phyloP scores from a whole-genome alignment of 768 basidiomycete species.

The Leccinum obscurum region DNA sequence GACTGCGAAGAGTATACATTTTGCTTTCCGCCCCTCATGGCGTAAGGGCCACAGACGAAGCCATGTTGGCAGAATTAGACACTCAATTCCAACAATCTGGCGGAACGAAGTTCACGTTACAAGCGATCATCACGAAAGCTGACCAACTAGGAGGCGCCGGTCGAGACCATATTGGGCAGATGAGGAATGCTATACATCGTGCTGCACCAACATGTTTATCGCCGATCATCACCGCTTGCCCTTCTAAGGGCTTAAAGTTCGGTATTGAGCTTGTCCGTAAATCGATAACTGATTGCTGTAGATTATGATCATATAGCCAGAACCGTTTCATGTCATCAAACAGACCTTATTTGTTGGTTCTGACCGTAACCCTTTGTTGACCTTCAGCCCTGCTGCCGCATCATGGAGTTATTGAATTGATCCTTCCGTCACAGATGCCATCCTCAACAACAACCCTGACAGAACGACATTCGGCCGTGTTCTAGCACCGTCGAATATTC shows the following conservation, averaged over 20 bases:
- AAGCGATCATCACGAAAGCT: constrained; percentile 72
- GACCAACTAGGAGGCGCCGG: constrained; percentile 48
- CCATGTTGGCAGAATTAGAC: constrained; percentile 59
- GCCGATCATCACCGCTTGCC: constrained; percentile 57
- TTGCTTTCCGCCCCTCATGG: constrained; percentile 69
- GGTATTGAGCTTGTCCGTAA: constrained; percentile 58
- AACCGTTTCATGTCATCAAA: background rate
- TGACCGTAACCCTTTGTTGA: background rate
- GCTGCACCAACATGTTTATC: constrained; percentile 61
- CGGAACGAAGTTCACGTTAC: constrained; percentile 55
- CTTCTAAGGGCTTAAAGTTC: constrained; percentile 47
- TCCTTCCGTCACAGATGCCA: constrained; percentile 1
- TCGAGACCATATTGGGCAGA: constrained; percentile 37
- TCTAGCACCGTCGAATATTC: background rate
- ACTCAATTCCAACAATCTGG: constrained; percentile 30
- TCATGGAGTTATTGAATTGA: background rate
- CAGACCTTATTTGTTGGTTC: background rate
- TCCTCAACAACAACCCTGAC: constrained; percentile 8
- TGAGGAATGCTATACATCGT: constrained; percentile 54
- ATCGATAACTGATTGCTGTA: constrained; percentile 64
- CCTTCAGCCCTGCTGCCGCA: background rate
- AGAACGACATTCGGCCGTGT: background rate
- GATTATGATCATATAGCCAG: constrained; percentile 24
- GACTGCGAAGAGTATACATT: constrained; percentile 70
- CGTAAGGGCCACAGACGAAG: constrained; percentile 52